Conservation (phyloP, 495 filamentous ascomycete genomes). For the Cercophora newfieldiana region DNA sequence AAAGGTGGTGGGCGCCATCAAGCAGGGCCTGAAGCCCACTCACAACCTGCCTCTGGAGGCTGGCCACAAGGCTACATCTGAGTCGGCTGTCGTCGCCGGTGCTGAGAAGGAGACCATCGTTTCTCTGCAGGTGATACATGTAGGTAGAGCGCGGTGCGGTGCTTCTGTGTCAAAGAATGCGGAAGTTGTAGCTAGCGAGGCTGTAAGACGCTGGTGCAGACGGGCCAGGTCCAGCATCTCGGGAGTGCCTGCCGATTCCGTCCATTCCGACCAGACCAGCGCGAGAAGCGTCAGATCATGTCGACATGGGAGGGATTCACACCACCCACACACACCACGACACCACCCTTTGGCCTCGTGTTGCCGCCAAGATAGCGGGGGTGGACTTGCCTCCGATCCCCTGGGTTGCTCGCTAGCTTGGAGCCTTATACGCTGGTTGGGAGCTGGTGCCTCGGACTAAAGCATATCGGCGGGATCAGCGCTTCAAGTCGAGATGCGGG, state of each 20-base stretch:
- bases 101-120: background rate
- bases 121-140: background rate
- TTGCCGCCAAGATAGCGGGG: background rate
- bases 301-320: background rate
- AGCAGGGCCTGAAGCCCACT: background rate
- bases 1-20: background rate
- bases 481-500: background rate
- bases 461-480: background rate
- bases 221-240: background rate
- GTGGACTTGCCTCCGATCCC: background rate
- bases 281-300: background rate
- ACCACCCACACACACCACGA: no score
- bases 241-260: background rate
- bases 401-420: background rate
- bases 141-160: background rate
- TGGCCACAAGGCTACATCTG: background rate
- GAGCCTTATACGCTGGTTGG: background rate
- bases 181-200: background rate
- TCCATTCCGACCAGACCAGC: background rate
- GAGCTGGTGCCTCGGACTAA: background rate
- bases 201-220: background rate
- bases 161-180: background rate
- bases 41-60: background rate
- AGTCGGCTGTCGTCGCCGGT: background rate
- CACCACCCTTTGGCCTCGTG: background rate